These are phyloP conservation scores for Capsicum chinense DNA, from an alignment of 257 asterid species.

Conservation along the genomic window DNA sequence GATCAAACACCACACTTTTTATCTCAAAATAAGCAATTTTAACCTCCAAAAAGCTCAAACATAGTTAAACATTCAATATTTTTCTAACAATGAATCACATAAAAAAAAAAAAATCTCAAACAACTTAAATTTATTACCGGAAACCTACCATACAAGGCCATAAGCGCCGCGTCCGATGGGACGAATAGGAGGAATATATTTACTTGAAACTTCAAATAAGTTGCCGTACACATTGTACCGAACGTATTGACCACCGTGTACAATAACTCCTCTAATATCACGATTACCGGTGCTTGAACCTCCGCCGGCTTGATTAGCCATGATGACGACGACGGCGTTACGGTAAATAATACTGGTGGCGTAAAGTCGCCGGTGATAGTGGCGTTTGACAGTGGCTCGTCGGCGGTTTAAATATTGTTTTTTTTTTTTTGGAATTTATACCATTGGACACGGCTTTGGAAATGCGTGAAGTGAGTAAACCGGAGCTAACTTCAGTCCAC, in stretches of 20 bases:
- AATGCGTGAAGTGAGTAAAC: conserved; percentile 2
- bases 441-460: conserved; percentile 29
- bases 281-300: conserved; percentile 36
- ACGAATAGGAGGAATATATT: conserved; percentile 81
- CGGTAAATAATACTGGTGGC: not conserved
- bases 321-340: conserved; percentile 1
- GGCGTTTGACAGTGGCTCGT: conserved; percentile 8
- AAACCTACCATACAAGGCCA: conserved; percentile 79
- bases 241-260: conserved; percentile 72
- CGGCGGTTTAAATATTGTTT: conserved; percentile 23
- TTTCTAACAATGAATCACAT: not conserved
- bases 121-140: not conserved
- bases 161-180: conserved; percentile 95
- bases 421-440: not conserved
- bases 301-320: conserved; percentile 51
- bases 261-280: conserved; percentile 52
- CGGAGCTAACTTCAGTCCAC: not conserved
- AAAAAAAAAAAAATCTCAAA: not conserved
- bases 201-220: conserved; percentile 68
- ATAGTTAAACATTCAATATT: not conserved
- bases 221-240: conserved; percentile 77
- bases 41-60: not conserved
- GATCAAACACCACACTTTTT: too few species aligned
- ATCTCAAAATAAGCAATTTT: too few species aligned
- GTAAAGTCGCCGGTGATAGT: not conserved